Percentiles rank a stretch among this genome's conserved stretches.
Conservation (phyloP, 345 rosid genomes). For the Acer saccharum region DNA sequence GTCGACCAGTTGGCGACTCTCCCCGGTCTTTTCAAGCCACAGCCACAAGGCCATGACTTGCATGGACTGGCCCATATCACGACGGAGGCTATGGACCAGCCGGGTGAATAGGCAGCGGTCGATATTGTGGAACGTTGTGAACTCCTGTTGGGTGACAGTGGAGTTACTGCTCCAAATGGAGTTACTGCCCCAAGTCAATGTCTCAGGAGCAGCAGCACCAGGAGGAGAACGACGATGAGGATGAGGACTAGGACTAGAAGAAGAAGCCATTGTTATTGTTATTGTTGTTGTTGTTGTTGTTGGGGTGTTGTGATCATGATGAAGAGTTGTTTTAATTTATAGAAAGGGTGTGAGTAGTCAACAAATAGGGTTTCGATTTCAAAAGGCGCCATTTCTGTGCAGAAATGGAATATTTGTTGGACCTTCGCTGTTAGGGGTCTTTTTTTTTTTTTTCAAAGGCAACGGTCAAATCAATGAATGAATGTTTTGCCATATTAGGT, state of each 20-base stretch:
- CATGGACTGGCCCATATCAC: conserved; percentile 48
- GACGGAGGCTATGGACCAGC: conserved; percentile 43
- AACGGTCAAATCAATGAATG: background rate
- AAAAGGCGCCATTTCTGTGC: conserved; percentile 23
- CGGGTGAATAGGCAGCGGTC: conserved; percentile 53
- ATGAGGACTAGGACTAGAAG: too few relatives aligned
- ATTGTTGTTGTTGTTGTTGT: too few relatives aligned
- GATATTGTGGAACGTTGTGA: conserved; percentile 51
- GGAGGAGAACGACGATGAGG: too few relatives aligned
- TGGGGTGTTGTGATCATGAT: too few relatives aligned
- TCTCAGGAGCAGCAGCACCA: too few relatives aligned
- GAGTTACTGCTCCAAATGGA: too few relatives aligned
- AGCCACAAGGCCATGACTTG: conserved; percentile 61
- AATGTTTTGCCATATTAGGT: background rate
- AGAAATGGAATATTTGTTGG: conserved; percentile 18
- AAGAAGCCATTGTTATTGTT: too few relatives aligned
- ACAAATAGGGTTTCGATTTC: background rate
- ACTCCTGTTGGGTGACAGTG: conserved; percentile 38
- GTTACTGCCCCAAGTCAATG: too few relatives aligned
- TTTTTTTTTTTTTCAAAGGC: conserved; percentile 11
- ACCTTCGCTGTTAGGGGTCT: background rate
- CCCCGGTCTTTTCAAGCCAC: conserved; percentile 50
- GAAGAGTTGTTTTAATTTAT: too few relatives aligned
- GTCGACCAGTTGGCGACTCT: conserved; percentile 28
- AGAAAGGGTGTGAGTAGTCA: too few relatives aligned